Base-by-base conservation (phyloP, 2,329 filamentous ascomycete species). In the Botrytis byssoidea region DNA sequence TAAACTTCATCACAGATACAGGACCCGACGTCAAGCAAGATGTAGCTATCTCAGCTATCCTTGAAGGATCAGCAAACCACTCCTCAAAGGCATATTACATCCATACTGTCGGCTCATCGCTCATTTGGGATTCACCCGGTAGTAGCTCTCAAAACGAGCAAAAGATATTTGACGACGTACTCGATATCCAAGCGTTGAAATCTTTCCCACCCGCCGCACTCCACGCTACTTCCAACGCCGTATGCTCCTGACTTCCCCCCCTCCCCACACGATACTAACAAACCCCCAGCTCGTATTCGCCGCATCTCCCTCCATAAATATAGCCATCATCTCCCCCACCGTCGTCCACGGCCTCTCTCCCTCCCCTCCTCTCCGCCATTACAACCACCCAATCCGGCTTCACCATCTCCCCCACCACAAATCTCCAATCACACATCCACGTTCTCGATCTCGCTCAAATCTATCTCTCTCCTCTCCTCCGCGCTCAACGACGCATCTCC, bases 361-460 rank as follows among this genome's bases (percentile, higher is more conserved):
- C 71, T 10, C n/a, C 51, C 3, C 25, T 68, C 46, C 18, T 74
- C 16, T 59, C 57, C 12, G 57, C 48, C 1, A 63, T 76, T 35
- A 37, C 42, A 25, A 44, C 32, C 9, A 22, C 72, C 4, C 48
- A 59, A 7, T 55, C 66, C 4, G 75, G 73, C 18, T 76, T 76
- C 35, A 74, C 71, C 32, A 74, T 77, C 18, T 59, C 66, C 22
- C 37, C 57, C 9, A 46, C 46, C 32, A 32, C 22, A 18, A 77
- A 74, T 32, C 59, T 74, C 10, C 71, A 63, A 29, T 63, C 22
- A 9, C 74, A 74, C 22, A 66, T 78, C 51, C 74, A 78, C 55
- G 76, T 77, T 25, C 51, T 64, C 22, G 76, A 78, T 59, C 59
- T 73, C 9, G 76, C 76, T 12, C 25, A 37, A 9, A 35, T 77